phyloP scores from a whole-genome alignment of 108 stramenopile species.

The Skeletonema menzelii region DNA sequence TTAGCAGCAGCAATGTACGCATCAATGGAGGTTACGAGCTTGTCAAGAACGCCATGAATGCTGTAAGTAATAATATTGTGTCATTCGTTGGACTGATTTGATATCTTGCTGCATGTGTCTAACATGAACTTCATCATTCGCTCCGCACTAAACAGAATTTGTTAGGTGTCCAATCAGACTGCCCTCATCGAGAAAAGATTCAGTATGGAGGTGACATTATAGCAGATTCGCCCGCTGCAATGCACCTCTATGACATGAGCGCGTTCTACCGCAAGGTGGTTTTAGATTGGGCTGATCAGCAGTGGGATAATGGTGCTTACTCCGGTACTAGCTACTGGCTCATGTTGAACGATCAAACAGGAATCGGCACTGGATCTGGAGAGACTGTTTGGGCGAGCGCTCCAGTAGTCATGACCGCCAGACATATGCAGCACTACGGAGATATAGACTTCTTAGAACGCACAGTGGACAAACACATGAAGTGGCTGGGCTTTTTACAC shows the following conservation, averaged over 20 bases:
- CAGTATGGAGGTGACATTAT: constrained; percentile 57
- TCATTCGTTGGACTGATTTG: not conserved
- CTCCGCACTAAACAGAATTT: constrained; percentile 24
- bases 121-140: not conserved
- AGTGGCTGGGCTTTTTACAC: constrained; percentile 36
- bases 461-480: constrained; percentile 22
- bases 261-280: constrained; percentile 56
- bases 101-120: not conserved
- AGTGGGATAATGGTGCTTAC: constrained; percentile 48
- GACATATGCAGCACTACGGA: constrained; percentile 46
- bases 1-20: constrained; percentile 34
- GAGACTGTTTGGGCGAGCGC: constrained; percentile 48
- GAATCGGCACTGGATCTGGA: constrained; percentile 31
- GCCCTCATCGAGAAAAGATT: constrained; percentile 65
- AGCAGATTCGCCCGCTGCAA: constrained; percentile 41
- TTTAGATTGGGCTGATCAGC: constrained; percentile 46
- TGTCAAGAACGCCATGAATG: constrained; percentile 41
- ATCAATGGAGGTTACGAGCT: constrained; percentile 51
- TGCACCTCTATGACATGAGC: constrained; percentile 49
- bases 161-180: constrained; percentile 58
- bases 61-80: constrained; percentile 1
- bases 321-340: constrained; percentile 48
- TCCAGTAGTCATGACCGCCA: constrained; percentile 32
- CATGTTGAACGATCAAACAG: constrained; percentile 38
- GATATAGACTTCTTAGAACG: constrained; percentile 38